Conservation (phyloP, 352 stramenopile genomes). For the Phytophthora parvispora region DNA sequence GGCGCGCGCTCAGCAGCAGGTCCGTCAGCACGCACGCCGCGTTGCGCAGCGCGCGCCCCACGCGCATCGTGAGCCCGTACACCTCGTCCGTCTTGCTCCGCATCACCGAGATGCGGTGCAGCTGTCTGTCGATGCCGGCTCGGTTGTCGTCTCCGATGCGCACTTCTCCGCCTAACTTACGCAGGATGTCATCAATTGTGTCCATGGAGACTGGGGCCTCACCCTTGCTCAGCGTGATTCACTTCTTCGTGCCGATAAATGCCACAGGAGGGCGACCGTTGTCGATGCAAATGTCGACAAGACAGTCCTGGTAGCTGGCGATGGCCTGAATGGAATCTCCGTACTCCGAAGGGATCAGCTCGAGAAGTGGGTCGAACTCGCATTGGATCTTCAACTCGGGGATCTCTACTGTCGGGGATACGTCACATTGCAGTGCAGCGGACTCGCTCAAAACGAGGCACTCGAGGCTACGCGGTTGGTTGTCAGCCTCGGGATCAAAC, state of each 20-base stretch:
- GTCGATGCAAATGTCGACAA: slow-evolving; percentile 58
- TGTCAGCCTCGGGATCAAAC: too few relatives aligned
- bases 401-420: too few relatives aligned
- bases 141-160: slow-evolving; percentile 86
- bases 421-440: too few relatives aligned
- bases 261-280: slow-evolving; percentile 42
- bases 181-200: slow-evolving; percentile 66
- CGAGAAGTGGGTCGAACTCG: slow-evolving; percentile 44
- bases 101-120: slow-evolving; percentile 89
- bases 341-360: slow-evolving; percentile 38
- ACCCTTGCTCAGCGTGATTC: slow-evolving; percentile 33
- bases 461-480: too few relatives aligned
- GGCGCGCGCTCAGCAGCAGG: slow-evolving; percentile 64
- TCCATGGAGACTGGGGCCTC: slow-evolving; percentile 38
- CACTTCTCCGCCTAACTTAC: slow-evolving; percentile 45
- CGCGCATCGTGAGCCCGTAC: slow-evolving; percentile 76
- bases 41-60: slow-evolving; percentile 74
- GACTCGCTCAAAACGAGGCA: too few relatives aligned
- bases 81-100: slow-evolving; percentile 61
- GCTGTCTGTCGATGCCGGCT: slow-evolving; percentile 68
- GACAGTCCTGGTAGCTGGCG: slow-evolving; percentile 20
- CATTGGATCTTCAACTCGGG: too few relatives aligned
- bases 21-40: slow-evolving; percentile 75
- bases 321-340: slow-evolving; percentile 29
- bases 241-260: slow-evolving; percentile 41